Base-by-base conservation (phyloP, 768 basidiomycete genomes). In the Leucocoprinus sp. region DNA sequence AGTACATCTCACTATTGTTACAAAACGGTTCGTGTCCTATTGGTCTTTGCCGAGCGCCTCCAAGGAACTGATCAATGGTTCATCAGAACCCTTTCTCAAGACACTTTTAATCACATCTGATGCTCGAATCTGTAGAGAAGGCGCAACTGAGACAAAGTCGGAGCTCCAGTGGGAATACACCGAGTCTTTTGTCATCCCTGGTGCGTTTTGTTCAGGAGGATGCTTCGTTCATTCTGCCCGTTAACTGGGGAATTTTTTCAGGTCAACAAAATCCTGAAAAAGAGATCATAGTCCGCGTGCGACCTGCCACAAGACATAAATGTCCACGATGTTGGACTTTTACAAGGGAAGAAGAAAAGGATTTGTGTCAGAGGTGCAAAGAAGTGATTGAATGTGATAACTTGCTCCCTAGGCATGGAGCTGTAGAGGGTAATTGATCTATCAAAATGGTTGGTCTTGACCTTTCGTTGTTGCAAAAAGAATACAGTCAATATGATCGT, bases 311-410 rank as follows among this genome's bases (percentile, higher is more conserved):
- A 3, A 50, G 63, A 42, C 56, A 67, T 17, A 93, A 95, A 60
- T 98, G 95, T 59, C 88, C 92, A 18, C 76, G 93, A 12, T 98
- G 95, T 61, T 96, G 93, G 92, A 83, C 78, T 5, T 84, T 73
- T 58, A 81, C 79, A 2, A 71, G 82, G 11, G 53, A 59, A 8
- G 58, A 67, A 31, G 60, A 67, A 9, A 71, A 80, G 14, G 57
- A 59, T 8, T 60, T 93, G 8, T 95, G 93, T 62, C 49, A 49
- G 15, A 73, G 93, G 53, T 96, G 93, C 50, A 52, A 43, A 29
- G 52, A 51, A 6, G 64, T 64, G 15, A 27, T 66, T 21, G 28
- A 36, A 23, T 40, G 64, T 64, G 18, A 29, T 66, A 21, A 28
- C 18, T 33, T 40, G 11, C 17, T 21, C 8, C 27, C n/a, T 23